Evolutionary conservation across 2,329 filamentous ascomycete species (phyloP).

Genomic region (Malbranchea zuffiana): DNA sequence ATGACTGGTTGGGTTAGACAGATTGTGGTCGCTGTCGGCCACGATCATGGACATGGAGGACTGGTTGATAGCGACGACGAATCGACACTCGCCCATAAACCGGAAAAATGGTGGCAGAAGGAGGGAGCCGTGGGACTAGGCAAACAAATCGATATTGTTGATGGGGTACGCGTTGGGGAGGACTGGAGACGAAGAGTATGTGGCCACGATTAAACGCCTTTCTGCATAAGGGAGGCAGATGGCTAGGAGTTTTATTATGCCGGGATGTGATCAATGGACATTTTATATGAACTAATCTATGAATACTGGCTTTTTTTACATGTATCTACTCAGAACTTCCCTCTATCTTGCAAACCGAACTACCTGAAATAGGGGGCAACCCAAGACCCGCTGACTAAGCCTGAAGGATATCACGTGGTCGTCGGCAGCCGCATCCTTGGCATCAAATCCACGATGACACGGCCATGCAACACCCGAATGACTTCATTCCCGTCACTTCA

Average conservation of each 20-base stretch:
- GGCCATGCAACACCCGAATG: background rate
- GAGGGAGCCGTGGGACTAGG: slow-evolving; percentile 75
- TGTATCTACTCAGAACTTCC: slow-evolving; percentile 4
- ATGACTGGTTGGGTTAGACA: slow-evolving; percentile 53
- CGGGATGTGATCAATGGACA: background rate
- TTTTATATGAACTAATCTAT: too few relatives aligned
- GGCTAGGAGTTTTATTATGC: background rate
- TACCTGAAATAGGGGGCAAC: background rate
- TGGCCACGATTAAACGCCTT: slow-evolving; percentile 42
- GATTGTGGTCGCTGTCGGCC: slow-evolving; percentile 49
- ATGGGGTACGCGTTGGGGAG: slow-evolving; percentile 68
- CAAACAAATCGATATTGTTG: slow-evolving; percentile 78
- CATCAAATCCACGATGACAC: slow-evolving; percentile 20
- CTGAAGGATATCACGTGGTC: slow-evolving; percentile 21
- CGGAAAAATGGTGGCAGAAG: slow-evolving; percentile 49
- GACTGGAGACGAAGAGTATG: slow-evolving; percentile 76
- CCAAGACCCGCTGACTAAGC: slow-evolving; percentile 4
- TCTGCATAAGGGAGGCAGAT: background rate
- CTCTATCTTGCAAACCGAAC: slow-evolving; percentile 12
- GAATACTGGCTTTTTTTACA: background rate
- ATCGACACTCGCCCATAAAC: slow-evolving; percentile 25
- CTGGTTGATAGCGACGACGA: slow-evolving; percentile 67
- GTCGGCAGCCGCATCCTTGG: slow-evolving; percentile 23
- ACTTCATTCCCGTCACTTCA: background rate
- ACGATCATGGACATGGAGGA: slow-evolving; percentile 54